A percentile compares a stretch with the other conserved stretches of the same genome.
Conservation (phyloP, 257 asterid genomes). For the Catharanthus roseus region DNA sequence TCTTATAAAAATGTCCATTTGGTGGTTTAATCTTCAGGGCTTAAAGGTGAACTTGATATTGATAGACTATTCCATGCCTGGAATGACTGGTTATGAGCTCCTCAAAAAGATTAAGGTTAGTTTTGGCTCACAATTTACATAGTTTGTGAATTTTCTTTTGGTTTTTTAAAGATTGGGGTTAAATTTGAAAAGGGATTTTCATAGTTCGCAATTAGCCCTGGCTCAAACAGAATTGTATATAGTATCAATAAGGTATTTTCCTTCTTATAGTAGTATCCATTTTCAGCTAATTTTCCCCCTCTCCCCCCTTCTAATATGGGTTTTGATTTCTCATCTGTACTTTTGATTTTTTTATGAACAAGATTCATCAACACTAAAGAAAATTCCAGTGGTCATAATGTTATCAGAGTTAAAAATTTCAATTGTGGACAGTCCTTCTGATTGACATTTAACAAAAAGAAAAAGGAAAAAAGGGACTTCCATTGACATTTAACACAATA, state of each 20-base stretch:
- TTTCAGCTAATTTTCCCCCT: too few relatives aligned
- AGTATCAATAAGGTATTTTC: background rate
- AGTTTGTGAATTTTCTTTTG: background rate
- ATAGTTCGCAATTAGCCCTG: background rate
- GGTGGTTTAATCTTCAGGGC: constrained; percentile 33
- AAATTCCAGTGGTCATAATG: constrained; percentile 88
- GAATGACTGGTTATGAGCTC: constrained; percentile 94
- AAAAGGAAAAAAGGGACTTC: too few relatives aligned
- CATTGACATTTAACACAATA: too few relatives aligned
- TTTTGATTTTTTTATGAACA: constrained; percentile 20
- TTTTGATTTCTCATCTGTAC: background rate
- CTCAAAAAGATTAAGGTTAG: constrained; percentile 83
- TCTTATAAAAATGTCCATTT: background rate
- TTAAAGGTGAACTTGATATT: constrained; percentile 78
- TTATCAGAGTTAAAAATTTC: too few relatives aligned
- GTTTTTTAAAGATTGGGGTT: background rate
- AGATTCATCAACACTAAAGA: constrained; percentile 58
- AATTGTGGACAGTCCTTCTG: too few relatives aligned
- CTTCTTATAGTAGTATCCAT: background rate
- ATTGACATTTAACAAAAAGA: too few relatives aligned
- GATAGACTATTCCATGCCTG: constrained; percentile 98
- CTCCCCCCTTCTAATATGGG: background rate
- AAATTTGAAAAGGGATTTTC: background rate
- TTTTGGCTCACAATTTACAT: background rate
- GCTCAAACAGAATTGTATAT: too few relatives aligned